phyloP scores from a whole-genome alignment of 345 rosid species.

The Citrus inodora region DNA sequence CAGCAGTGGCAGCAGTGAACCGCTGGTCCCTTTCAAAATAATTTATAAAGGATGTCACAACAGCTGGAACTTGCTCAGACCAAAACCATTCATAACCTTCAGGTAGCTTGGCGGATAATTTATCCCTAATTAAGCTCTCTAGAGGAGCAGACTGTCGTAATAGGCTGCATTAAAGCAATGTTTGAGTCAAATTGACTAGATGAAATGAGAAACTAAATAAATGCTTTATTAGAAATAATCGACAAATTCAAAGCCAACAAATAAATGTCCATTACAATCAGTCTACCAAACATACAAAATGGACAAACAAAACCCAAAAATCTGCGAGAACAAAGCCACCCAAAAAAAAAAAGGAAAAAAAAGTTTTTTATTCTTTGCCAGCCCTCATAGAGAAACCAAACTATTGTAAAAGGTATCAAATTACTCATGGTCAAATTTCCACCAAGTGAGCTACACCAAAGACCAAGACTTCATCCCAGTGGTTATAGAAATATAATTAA shows the following conservation, averaged over 20 bases:
- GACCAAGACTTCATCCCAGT: neutral
- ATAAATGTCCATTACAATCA: neutral
- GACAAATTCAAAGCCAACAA: neutral
- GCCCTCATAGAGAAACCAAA: neutral
- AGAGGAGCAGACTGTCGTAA: constrained; percentile 70
- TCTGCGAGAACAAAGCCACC: neutral
- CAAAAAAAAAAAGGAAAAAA: neutral
- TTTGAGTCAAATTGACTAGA: constrained; percentile 8
- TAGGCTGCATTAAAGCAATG: constrained; percentile 52
- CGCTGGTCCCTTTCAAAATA: constrained; percentile 62
- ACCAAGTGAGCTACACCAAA: neutral
- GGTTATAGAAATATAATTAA: neutral
- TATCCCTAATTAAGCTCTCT: constrained; percentile 78
- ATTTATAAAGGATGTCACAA: constrained; percentile 56
- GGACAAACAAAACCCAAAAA: constrained; percentile 1
- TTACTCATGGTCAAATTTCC: neutral
- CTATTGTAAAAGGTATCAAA: neutral
- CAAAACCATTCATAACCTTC: constrained; percentile 79
- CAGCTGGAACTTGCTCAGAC: constrained; percentile 69
- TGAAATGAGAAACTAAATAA: neutral
- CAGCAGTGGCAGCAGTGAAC: constrained; percentile 52
- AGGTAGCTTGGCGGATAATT: constrained; percentile 72
- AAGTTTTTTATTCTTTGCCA: neutral
- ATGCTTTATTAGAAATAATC: neutral
- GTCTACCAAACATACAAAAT: neutral